These are phyloP conservation scores for Quercus ilex DNA, from an alignment of 306 rosid species.

Conservation along the genomic window DNA sequence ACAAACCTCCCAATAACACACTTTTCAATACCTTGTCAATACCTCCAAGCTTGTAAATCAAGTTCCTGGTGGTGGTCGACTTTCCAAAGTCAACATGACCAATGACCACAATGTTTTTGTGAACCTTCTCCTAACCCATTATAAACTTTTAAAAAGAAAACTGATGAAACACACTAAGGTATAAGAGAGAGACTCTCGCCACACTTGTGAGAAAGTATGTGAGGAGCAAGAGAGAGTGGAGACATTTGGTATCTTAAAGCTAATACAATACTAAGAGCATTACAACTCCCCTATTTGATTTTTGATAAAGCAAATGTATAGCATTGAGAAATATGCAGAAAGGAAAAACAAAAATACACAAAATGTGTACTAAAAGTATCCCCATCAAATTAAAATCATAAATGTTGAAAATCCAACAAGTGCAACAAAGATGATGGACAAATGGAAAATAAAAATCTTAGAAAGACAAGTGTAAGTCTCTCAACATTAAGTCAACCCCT, in stretches of 20 bases:
- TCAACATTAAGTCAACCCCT: no score
- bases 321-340: background rate
- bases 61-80: conserved; percentile 29
- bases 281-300: background rate
- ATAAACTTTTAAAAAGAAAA: no score
- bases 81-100: conserved; percentile 16
- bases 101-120: conserved; percentile 47
- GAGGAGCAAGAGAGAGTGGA: no score
- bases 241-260: background rate
- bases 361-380: background rate
- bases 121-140: conserved; percentile 44
- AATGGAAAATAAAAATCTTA: no score
- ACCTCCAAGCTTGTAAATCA: conserved; percentile 37
- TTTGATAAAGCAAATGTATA: background rate
- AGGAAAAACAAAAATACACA: background rate
- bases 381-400: background rate
- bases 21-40: conserved; percentile 26
- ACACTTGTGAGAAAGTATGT: no score
- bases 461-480: no score
- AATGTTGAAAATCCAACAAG: background rate
- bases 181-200: no score
- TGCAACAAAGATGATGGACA: background rate
- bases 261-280: background rate
- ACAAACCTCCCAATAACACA: conserved; percentile 38
- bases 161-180: no score